Conservation (phyloP, 345 rosid species). For the Erucastrum elatum region DNA sequence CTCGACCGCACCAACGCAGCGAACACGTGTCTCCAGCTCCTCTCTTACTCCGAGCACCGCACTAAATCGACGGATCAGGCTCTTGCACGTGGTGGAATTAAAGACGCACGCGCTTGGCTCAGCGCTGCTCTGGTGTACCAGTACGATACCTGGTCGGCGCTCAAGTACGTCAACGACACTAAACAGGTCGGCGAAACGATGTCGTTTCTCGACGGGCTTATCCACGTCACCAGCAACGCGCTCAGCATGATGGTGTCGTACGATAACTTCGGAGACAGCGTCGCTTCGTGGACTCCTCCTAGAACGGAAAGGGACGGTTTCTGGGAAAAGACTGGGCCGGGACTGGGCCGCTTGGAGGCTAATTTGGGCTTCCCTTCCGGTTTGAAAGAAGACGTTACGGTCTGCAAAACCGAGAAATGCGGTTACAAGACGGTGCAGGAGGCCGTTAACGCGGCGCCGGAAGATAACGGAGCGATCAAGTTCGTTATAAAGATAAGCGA, state of each 20-base stretch:
- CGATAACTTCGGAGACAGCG: constrained; percentile 54
- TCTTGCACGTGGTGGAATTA: constrained; percentile 48
- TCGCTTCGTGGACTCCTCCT: constrained; percentile 59
- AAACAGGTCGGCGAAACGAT: constrained; percentile 48
- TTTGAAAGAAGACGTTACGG: constrained; percentile 60
- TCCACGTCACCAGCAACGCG: constrained; percentile 63
- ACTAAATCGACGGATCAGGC: constrained; percentile 44
- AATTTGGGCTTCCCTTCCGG: constrained; percentile 50
- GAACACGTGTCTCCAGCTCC: constrained; percentile 54
- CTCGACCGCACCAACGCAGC: constrained; percentile 64
- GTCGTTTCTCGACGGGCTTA: constrained; percentile 56
- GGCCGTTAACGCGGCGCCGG: constrained; percentile 81
- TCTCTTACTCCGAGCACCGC: constrained; percentile 58
- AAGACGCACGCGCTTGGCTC: constrained; percentile 82
- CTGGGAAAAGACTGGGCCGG: constrained; percentile 47
- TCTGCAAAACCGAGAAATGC: constrained; percentile 54
- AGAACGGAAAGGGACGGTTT: constrained; percentile 79
- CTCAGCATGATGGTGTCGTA: constrained; percentile 65
- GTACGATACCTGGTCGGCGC: constrained; percentile 71
- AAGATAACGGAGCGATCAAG: constrained; percentile 36
- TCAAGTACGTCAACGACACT: constrained; percentile 75
- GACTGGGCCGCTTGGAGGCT: constrained; percentile 5
- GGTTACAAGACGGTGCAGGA: constrained; percentile 67
- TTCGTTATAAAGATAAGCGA: constrained; percentile 64
- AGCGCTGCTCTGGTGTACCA: constrained; percentile 73